phyloP scores from a whole-genome alignment of 2,329 filamentous ascomycete genomes.

The Ophiocordyceps camponoti-rufipedis region DNA sequence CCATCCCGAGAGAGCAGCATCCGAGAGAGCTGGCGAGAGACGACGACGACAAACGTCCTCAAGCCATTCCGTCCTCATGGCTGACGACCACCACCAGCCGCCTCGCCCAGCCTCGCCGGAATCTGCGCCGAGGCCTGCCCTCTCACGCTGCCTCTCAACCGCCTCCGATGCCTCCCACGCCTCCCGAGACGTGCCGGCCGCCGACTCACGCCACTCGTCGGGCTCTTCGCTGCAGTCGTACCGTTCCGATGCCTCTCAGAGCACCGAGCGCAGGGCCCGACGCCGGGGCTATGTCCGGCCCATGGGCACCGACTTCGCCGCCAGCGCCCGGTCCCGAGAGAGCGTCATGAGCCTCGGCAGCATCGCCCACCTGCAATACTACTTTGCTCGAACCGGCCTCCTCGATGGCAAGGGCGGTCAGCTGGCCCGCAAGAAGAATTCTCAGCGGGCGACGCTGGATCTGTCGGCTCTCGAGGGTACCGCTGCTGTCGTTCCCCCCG shows the following conservation, averaged over 20 bases:
- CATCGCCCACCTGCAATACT: constrained; percentile 95
- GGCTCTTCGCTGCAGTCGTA: constrained; percentile 28
- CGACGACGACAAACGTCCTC: too few relatives aligned
- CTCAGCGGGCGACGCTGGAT: constrained; percentile 38
- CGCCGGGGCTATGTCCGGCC: constrained; percentile 77
- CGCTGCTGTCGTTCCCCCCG: neutral
- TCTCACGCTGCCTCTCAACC: constrained; percentile 46
- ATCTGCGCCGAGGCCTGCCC: constrained; percentile 34
- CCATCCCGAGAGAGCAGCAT: too few relatives aligned
- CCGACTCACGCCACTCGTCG: constrained; percentile 46
- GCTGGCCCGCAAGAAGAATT: constrained; percentile 53
- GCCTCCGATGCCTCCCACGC: constrained; percentile 40
- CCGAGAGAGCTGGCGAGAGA: neutral
- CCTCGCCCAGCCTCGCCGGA: constrained; percentile 32
- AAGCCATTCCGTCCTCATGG: constrained; percentile 8
- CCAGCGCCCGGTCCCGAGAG: constrained; percentile 75
- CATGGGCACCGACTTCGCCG: constrained; percentile 74
- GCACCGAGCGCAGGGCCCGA: constrained; percentile 22
- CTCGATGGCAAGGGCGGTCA: constrained; percentile 87
- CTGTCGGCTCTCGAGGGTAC: constrained; percentile 29
- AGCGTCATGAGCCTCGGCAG: constrained; percentile 93
- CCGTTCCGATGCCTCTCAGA: constrained; percentile 24
- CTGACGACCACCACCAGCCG: constrained; percentile 12
- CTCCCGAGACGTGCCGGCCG: constrained; percentile 37
- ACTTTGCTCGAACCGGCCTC: constrained; percentile 87